Evolutionary conservation across 176 grass and related monocot species (phyloP).

Genomic region (Ampelocalamus luodianensis): DNA sequence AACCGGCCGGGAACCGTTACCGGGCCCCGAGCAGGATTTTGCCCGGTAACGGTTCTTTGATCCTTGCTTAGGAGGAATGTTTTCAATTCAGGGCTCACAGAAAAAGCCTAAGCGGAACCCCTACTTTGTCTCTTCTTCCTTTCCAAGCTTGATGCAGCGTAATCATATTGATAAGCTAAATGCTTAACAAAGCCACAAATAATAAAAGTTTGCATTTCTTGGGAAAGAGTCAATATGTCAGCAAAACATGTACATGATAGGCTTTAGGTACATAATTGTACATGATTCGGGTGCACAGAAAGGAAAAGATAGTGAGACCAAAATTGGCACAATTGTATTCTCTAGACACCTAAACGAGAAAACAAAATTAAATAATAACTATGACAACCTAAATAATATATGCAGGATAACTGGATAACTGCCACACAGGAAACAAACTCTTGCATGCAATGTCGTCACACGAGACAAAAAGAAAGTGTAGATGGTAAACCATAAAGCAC

Average conservation of each 20-base stretch:
- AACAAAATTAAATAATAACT: neutral
- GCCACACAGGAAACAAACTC: neutral
- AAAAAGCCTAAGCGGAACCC: neutral
- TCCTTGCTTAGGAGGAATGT: constrained; percentile 4
- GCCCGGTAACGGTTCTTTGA: too few species aligned
- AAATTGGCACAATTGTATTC: neutral
- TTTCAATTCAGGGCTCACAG: neutral
- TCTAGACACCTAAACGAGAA: constrained; percentile 12
- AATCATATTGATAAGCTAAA: neutral
- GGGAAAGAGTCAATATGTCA: constrained; percentile 9
- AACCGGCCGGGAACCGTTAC: too few species aligned
- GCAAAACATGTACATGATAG: neutral
- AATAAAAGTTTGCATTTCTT: neutral
- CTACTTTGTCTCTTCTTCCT: neutral
- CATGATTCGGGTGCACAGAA: neutral
- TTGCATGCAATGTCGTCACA: constrained; percentile 9
- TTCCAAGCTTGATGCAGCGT: neutral
- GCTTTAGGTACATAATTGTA: neutral
- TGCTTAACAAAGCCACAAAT: neutral
- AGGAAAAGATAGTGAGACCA: constrained; percentile 7
- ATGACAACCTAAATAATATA: neutral
- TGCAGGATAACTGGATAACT: neutral
- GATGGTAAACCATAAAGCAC: neutral
- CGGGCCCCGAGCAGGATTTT: too few species aligned
- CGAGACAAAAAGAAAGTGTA: neutral